Percentiles rank a stretch among this genome's conserved stretches.
phyloP scores from a whole-genome alignment of 495 filamentous ascomycete genomes.

The Trichoderma erinaceum region DNA sequence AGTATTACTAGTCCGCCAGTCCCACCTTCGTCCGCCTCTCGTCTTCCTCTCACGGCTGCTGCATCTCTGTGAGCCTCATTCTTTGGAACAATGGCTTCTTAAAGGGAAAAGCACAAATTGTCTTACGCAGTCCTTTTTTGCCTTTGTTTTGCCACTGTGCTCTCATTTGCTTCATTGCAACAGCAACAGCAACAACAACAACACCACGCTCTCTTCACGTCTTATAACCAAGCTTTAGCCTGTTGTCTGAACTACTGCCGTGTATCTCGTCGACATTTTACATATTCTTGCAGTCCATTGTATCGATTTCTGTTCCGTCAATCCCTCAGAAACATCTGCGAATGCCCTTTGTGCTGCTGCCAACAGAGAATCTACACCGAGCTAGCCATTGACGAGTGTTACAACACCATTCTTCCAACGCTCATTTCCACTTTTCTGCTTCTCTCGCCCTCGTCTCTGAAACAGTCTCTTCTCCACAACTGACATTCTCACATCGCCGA shows the following conservation, averaged over 20 bases:
- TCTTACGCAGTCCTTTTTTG: not conserved
- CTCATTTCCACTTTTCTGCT: not conserved
- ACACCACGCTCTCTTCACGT: not conserved
- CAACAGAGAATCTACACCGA: too few species aligned
- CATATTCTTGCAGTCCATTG: too few species aligned
- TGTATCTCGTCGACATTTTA: not conserved
- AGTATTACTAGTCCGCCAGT: constrained; percentile 3
- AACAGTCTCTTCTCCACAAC: not conserved
- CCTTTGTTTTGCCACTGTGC: not conserved
- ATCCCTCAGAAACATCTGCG: too few species aligned
- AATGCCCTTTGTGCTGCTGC: too few species aligned
- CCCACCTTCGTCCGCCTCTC: not conserved
- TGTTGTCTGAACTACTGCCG: not conserved
- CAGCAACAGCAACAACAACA: not conserved
- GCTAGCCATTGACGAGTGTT: not conserved
- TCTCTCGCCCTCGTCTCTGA: not conserved
- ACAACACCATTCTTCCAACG: not conserved
- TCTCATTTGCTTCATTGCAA: not conserved
- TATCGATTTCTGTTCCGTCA: too few species aligned
- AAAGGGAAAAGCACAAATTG: not conserved
- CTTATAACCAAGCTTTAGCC: not conserved
- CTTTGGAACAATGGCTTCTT: not conserved
- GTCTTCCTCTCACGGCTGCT: not conserved
- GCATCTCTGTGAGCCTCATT: not conserved
- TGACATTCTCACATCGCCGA: not conserved